Conservation (phyloP, 108 stramenopile species). For the Parietichytrium sp. region DNA sequence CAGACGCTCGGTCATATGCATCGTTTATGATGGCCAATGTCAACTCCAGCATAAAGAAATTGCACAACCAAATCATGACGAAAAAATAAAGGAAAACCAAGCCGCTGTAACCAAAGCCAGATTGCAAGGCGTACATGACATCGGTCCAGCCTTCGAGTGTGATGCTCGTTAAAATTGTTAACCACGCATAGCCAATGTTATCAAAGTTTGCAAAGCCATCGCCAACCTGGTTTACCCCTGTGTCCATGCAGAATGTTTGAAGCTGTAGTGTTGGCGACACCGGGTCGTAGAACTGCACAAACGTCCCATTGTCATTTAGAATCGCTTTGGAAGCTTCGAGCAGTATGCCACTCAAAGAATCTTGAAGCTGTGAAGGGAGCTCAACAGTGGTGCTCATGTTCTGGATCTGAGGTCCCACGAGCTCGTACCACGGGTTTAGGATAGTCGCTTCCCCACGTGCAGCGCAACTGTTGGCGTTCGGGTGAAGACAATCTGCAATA, state of each 20-base stretch:
- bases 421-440: not conserved
- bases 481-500: not conserved
- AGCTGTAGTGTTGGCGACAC: not conserved
- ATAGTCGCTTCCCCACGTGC: not conserved
- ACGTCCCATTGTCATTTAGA: too few relatives aligned
- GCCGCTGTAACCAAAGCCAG: conserved; percentile 42
- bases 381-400: not conserved
- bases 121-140: conserved; percentile 62
- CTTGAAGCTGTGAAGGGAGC: not conserved
- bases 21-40: conserved; percentile 67
- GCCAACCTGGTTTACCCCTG: conserved; percentile 54
- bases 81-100: conserved; percentile 58
- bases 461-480: not conserved
- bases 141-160: conserved; percentile 74
- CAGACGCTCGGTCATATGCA: conserved; percentile 49
- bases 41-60: conserved; percentile 69
- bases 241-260: conserved; percentile 33
- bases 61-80: conserved; percentile 62
- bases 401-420: not conserved
- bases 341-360: too few relatives aligned
- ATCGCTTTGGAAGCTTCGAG: too few relatives aligned
- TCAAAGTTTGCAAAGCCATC: conserved; percentile 69
- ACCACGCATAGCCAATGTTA: conserved; percentile 58
- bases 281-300: not conserved
- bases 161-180: conserved; percentile 68